Evolutionary conservation across 75 land plant species (phyloP), one percentile per base, ranked within the genome.

Genomic region (Gnetum montanum): DNA sequence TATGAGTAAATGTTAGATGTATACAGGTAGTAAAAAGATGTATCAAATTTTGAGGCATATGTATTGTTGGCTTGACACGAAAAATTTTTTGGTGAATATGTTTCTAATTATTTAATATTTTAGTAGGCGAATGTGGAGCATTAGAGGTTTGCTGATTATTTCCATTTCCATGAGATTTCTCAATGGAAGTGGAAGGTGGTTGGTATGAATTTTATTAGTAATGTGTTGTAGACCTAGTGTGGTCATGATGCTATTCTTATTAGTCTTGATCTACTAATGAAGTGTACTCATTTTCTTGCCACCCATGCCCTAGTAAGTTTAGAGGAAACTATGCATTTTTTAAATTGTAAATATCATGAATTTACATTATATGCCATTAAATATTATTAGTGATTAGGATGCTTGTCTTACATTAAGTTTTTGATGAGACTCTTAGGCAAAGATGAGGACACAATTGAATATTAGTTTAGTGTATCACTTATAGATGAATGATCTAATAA

Each of bases 131-230:
- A 65, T 27, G 33, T 22, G 5, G 23, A 12, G 12, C 20, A 19
- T 63, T 63, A 3, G n/a, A 43, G 34, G 33, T 31, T 16, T 25
- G 27, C 61, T 19, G 46, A n/a, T n/a, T n/a, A n/a, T n/a, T n/a
- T n/a, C n/a, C n/a, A n/a, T n/a, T n/a, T n/a, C n/a, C n/a, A n/a
- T n/a, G n/a, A n/a, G n/a, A n/a, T n/a, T n/a, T n/a, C n/a, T n/a
- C n/a, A n/a, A n/a, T n/a, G n/a, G n/a, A n/a, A n/a, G n/a, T n/a
- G n/a, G n/a, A n/a, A n/a, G n/a, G n/a, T n/a, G n/a, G n/a, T n/a
- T n/a, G n/a, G 65, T n/a, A 52, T 68, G 64, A 49, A 68, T 35
- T 68, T 68, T 44, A 51, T 68, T 13, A 23, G 18, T 1, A 64
- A 58, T 25, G 27, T 33, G 8, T 46, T 33, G 11, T 23, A 31